Evolutionary conservation across 208 protist genomes (phyloP).

Genomic region (Novymonas esmeraldas): DNA sequence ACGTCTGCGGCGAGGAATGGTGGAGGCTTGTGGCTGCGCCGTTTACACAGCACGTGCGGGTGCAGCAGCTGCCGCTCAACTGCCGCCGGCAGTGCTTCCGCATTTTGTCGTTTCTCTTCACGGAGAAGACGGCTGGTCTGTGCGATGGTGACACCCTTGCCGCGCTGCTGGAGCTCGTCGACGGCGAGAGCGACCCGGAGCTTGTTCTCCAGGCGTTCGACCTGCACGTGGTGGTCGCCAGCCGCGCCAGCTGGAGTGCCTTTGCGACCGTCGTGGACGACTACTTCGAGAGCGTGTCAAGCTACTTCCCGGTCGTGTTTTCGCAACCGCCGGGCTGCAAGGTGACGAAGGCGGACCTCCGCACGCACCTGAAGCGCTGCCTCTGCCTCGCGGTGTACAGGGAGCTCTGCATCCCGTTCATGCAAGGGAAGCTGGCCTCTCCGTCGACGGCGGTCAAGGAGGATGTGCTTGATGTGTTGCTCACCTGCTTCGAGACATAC

Average conservation of each 20-base stretch:
- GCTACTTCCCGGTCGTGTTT: constrained; percentile 89
- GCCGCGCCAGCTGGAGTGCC: constrained; percentile 10
- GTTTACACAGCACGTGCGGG: constrained; percentile 25
- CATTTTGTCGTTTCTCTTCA: constrained; percentile 31
- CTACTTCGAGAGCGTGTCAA: constrained; percentile 81
- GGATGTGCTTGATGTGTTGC: constrained; percentile 48
- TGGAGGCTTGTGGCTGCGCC: constrained; percentile 16
- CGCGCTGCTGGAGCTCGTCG: constrained; percentile 53
- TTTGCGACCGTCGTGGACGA: constrained; percentile 46
- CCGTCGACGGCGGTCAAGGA: constrained; percentile 72
- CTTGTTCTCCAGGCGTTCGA: constrained; percentile 61
- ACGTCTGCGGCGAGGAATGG: constrained; percentile 17
- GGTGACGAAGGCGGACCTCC: constrained; percentile 71
- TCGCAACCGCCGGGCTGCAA: constrained; percentile 57
- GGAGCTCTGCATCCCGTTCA: constrained; percentile 70
- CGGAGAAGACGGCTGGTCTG: constrained; percentile 8
- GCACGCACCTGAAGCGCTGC: constrained; percentile 37
- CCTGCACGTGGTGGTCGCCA: constrained; percentile 38
- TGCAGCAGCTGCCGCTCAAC: constrained; percentile 37
- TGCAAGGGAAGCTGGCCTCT: constrained; percentile 67
- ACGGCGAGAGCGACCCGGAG: constrained; percentile 80
- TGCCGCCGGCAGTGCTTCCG: constrained; percentile 32
- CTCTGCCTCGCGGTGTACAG: constrained; percentile 48
- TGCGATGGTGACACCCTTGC: constrained; percentile 31
- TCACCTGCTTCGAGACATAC: constrained; percentile 38